Evolutionary conservation across 1,139 yeast species (phyloP).

Genomic region (Saccharomyces hybrid): DNA sequence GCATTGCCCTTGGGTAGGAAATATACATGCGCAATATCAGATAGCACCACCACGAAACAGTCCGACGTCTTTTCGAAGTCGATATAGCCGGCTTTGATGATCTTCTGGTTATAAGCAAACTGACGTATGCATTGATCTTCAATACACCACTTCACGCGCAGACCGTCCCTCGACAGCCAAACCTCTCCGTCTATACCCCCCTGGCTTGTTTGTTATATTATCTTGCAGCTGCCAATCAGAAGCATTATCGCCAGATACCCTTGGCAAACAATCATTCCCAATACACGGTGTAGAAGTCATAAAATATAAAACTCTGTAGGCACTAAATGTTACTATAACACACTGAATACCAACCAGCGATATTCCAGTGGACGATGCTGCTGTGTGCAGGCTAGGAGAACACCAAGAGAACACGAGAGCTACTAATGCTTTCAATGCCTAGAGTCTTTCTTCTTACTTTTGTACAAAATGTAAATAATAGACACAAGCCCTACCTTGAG

Average conservation of each 20-base stretch:
- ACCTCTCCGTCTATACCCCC: constrained; percentile 14
- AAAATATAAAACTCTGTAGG: background rate
- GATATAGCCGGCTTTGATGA: constrained; percentile 27
- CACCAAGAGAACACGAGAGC: background rate
- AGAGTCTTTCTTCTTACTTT: background rate
- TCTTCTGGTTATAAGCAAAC: constrained; percentile 16
- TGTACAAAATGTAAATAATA: background rate
- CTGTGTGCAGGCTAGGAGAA: background rate
- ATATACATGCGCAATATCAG: constrained; percentile 26
- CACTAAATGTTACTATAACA: background rate
- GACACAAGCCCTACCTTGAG: background rate
- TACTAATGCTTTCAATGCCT: background rate
- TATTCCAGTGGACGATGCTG: background rate
- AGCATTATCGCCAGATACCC: background rate
- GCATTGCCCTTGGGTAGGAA: constrained; percentile 22
- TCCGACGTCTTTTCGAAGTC: constrained; percentile 22
- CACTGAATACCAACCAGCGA: background rate
- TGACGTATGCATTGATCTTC: constrained; percentile 20
- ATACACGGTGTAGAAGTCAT: background rate
- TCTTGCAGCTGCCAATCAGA: background rate
- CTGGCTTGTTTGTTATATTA: background rate
- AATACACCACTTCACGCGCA: constrained; percentile 23
- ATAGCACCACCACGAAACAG: constrained; percentile 25
- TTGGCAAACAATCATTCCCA: background rate
- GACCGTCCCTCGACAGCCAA: constrained; percentile 21